Evolutionary conservation across 192 early-diverging fungal species (phyloP).

Genomic region (Spizellomyces sp.): DNA sequence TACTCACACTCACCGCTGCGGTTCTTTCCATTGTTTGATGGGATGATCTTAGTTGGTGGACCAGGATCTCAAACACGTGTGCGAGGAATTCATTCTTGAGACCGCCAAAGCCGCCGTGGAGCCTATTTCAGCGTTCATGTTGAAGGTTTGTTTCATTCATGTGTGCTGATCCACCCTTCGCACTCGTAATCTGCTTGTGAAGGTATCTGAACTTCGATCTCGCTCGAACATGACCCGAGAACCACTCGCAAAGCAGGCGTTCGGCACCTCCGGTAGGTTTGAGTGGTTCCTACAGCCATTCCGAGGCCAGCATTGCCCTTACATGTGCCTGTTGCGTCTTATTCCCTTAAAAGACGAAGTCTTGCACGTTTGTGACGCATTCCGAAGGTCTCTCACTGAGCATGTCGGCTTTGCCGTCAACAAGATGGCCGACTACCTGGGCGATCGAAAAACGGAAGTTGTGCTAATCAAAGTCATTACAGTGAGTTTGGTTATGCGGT

Average conservation of each 20-base stretch:
- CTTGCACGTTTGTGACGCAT: constrained; percentile 16
- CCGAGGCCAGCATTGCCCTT: too few species aligned
- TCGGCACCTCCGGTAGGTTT: constrained; percentile 48
- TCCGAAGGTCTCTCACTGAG: constrained; percentile 54
- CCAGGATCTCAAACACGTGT: constrained; percentile 66
- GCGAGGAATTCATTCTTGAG: constrained; percentile 77
- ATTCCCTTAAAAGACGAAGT: constrained; percentile 14
- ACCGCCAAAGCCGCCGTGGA: constrained; percentile 64
- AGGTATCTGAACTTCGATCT: constrained; percentile 16
- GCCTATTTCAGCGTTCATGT: constrained; percentile 65
- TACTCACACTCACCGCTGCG: too few species aligned
- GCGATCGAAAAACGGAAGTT: constrained; percentile 74
- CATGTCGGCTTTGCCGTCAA: constrained; percentile 53
- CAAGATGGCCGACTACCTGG: constrained; percentile 71
- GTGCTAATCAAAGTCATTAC: constrained; percentile 72
- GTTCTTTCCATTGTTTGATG: neutral
- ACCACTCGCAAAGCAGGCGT: constrained; percentile 49
- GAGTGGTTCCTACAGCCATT: too few species aligned
- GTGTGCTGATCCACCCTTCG: constrained; percentile 29
- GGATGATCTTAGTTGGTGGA: constrained; percentile 52
- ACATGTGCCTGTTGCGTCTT: too few species aligned
- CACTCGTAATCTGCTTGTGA: constrained; percentile 41
- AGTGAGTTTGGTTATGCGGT: constrained; percentile 39
- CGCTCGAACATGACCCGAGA: constrained; percentile 25
- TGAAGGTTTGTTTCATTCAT: constrained; percentile 59